Evolutionary conservation across 2,329 filamentous ascomycete genomes (phyloP), one percentile per base, ranked within the genome.

Genomic region (Colletotrichum brevisporum): DNA sequence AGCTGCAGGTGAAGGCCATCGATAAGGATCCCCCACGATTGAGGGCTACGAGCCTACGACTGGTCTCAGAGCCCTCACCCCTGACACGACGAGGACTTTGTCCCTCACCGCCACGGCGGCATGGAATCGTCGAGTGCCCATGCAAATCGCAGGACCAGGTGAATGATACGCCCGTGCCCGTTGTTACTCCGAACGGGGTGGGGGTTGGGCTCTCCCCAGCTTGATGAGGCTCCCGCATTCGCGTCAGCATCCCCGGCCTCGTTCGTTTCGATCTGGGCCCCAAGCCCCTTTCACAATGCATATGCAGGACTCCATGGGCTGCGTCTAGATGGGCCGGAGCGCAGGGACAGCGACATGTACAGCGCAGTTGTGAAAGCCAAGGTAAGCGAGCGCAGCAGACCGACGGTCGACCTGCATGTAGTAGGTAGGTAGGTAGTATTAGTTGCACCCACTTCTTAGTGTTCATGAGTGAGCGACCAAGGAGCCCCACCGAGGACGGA

Each of bases 281-380:
- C 66, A 66, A 69, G 66, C 66, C 62, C 55, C 62, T 67, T 66
- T 69, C 26, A 39, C 26, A 55, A 67, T 61, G 67, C 67, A 69
- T 69, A 57, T 69, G 63, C 51, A 45, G 5, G 56, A 61, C 62
- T 60, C 66, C 61, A 66, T 50, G 50, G 62, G n/a, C 62, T 39
- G n/a, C 24, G 66, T 52, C 66, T 66, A 60, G 50, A 60, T 50
- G 16, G 41, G 41, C 54, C 43, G 66, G 43, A 59, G 48, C 58
- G 50, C 61, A 51, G 65, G 27, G 16, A 41, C 39, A 31, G 27
- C 39, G 59, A 64, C 53, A 10, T n/a, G 18, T 45, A 41, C 50
- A 54, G 39, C 24, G 43, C 31, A 50, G 39, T 24, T 51, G 15
- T 27, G 27, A 10, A 36, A 10, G 31, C 31, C 5, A 10, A 36